Evolutionary conservation across 1,139 yeast genomes (phyloP).

Genomic region (Hyphopichia khmerensis): DNA sequence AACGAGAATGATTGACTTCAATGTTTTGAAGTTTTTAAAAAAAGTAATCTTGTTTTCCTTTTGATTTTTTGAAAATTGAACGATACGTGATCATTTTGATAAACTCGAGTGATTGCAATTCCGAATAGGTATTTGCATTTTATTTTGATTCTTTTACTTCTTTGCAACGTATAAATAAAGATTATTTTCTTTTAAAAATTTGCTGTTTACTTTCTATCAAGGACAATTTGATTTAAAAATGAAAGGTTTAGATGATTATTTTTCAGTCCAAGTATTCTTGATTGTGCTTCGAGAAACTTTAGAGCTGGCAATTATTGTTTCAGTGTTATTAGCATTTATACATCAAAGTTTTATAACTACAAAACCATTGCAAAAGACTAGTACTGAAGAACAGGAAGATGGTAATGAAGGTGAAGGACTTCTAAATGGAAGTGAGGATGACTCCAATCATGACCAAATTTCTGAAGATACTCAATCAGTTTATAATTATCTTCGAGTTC

Average conservation of each 20-base stretch:
- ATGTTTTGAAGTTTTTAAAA: no score
- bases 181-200: no score
- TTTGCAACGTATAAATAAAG: no score
- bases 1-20: no score
- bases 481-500: constrained; percentile 26
- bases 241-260: constrained; percentile 27
- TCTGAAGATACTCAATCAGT: constrained; percentile 5
- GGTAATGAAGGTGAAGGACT: neutral
- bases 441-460: neutral
- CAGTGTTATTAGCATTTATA: constrained; percentile 43
- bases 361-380: neutral
- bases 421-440: neutral
- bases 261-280: constrained; percentile 46
- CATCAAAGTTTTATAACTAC: constrained; percentile 28
- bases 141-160: no score
- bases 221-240: no score
- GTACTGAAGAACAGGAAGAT: neutral
- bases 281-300: constrained; percentile 46
- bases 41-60: no score
- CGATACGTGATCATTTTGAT: neutral
- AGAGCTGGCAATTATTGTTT: constrained; percentile 47
- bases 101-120: neutral
- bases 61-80: no score
- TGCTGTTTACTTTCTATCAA: no score
- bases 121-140: neutral